Conservation (phyloP, 306 rosid genomes). For the Benincasa hispida region DNA sequence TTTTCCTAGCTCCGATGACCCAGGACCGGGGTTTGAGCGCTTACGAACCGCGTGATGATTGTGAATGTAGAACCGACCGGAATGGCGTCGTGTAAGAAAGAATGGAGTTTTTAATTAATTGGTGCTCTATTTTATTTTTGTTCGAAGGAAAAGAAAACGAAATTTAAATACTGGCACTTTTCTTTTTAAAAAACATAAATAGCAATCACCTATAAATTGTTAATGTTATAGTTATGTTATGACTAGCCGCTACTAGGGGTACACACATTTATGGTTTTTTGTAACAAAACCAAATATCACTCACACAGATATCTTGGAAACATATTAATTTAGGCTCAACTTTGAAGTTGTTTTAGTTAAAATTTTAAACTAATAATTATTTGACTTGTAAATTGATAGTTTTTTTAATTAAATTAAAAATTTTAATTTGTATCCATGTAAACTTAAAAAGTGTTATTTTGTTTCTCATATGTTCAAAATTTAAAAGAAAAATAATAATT, state of each 20-base stretch:
- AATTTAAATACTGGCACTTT: not conserved
- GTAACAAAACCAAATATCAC: too few relatives aligned
- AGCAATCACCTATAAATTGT: not conserved
- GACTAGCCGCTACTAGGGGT: not conserved
- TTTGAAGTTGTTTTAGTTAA: too few relatives aligned
- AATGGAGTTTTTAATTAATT: not conserved
- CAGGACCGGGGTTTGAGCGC: constrained; percentile 47
- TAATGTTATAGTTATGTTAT: not conserved
- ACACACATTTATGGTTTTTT: not conserved
- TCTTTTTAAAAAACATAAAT: too few relatives aligned
- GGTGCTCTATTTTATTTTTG: not conserved
- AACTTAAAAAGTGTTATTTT: too few relatives aligned
- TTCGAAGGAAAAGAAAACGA: not conserved
- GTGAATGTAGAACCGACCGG: not conserved
- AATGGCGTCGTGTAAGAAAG: not conserved
- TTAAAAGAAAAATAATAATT: too few relatives aligned
- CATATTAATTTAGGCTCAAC: too few relatives aligned
- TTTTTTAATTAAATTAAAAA: too few relatives aligned
- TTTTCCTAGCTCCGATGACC: constrained; percentile 45
- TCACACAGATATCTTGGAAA: too few relatives aligned
- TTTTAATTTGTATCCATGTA: too few relatives aligned
- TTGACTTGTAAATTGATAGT: too few relatives aligned
- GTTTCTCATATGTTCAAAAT: too few relatives aligned
- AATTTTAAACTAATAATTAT: too few relatives aligned
- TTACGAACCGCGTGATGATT: constrained; percentile 39